These are phyloP conservation scores for Lactuca saligna DNA, from an alignment of 129 eudicot genomes.

Conservation along the genomic window DNA sequence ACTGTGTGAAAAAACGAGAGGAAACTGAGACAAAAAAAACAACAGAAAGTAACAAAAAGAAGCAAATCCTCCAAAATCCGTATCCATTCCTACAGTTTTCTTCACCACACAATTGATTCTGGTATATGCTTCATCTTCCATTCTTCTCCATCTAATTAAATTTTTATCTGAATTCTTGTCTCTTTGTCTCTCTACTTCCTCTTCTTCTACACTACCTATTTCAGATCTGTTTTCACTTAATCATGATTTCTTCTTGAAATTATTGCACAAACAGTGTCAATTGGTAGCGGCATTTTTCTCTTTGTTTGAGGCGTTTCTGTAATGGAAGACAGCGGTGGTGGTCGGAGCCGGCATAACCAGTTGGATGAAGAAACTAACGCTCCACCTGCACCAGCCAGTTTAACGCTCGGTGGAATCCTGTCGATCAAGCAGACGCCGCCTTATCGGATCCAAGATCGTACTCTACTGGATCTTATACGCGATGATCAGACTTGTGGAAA, in stretches of 20 bases:
- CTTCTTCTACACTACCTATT: not conserved
- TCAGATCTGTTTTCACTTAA: slow-evolving; percentile 23
- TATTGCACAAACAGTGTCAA: not conserved
- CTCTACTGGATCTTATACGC: slow-evolving; percentile 58
- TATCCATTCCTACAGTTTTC: slow-evolving; percentile 16
- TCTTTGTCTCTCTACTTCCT: not conserved
- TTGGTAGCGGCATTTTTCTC: not conserved
- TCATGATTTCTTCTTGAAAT: slow-evolving; percentile 14
- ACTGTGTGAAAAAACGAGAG: not conserved
- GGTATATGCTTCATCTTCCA: slow-evolving; percentile 1
- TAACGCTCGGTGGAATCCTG: slow-evolving; percentile 54
- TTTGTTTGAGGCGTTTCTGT: not conserved
- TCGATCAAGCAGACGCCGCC: slow-evolving; percentile 39
- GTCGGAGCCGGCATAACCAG: slow-evolving; percentile 25
- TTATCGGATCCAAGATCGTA: slow-evolving; percentile 37
- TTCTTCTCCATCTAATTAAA: not conserved
- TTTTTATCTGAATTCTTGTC: slow-evolving; percentile 18
- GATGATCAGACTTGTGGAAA: slow-evolving; percentile 41
- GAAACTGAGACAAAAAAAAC: slow-evolving; percentile 21
- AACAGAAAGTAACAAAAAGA: slow-evolving; percentile 31
- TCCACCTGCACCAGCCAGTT: slow-evolving; percentile 22
- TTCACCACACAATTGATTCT: slow-evolving; percentile 35
- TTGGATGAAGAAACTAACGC: slow-evolving; percentile 19
- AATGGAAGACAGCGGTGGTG: slow-evolving; percentile 38
- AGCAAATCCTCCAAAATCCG: slow-evolving; percentile 7